These are phyloP conservation scores for Huntiella omanensis DNA, from an alignment of 2,329 filamentous ascomycete species.

Conservation along the genomic window DNA sequence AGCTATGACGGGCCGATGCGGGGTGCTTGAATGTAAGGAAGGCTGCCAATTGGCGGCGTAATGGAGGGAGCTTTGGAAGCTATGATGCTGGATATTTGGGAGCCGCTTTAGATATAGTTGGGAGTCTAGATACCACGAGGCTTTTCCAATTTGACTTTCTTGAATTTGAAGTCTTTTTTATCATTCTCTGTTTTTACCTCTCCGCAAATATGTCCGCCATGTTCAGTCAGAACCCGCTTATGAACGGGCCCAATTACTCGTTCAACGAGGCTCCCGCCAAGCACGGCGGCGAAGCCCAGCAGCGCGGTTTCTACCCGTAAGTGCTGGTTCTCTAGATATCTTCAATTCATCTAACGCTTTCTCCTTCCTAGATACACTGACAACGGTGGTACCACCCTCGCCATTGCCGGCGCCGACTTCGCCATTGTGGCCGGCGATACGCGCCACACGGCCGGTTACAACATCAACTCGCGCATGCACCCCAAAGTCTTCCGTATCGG, in stretches of 20 bases:
- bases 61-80: slow-evolving; percentile 6
- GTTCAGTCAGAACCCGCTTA: slow-evolving; percentile 51
- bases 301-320: slow-evolving; percentile 89
- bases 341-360: slow-evolving; percentile 2
- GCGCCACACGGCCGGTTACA: slow-evolving; percentile 87
- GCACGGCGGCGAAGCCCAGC: slow-evolving; percentile 34
- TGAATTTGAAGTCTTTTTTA: neutral
- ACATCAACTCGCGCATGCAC: slow-evolving; percentile 90
- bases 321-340: slow-evolving; percentile 16
- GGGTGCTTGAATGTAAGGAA: slow-evolving; percentile 18
- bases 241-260: slow-evolving; percentile 52
- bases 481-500: slow-evolving; percentile 98
- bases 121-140: no score
- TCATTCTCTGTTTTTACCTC: neutral
- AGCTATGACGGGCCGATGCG: no score
- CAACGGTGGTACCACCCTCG: slow-evolving; percentile 91
- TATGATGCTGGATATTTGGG: neutral
- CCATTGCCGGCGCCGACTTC: slow-evolving; percentile 86
- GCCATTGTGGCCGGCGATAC: slow-evolving; percentile 95
- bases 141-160: neutral
- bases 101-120: neutral
- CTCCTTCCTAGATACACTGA: slow-evolving; percentile 59
- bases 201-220: slow-evolving; percentile 37
- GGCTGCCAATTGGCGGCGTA: slow-evolving; percentile 26
- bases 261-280: slow-evolving; percentile 40